Base-by-base conservation (phyloP, 371 early-diverging fungal species). In the Smittium culicis region DNA sequence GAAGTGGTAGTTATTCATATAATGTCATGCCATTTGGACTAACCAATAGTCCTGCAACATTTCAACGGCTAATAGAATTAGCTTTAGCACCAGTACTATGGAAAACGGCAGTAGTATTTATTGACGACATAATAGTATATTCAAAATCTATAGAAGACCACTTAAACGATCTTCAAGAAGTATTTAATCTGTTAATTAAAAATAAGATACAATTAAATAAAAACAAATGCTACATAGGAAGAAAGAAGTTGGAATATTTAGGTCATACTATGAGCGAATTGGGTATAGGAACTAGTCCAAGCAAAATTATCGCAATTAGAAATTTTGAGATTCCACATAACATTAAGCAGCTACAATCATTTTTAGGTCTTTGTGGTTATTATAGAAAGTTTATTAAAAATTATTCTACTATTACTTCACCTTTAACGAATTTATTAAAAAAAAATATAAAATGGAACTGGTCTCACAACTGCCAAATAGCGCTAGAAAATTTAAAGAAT, bases 341-440 rank as follows among this genome's bases (percentile, higher is more conserved):
- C 2, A 70, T 67, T 8, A 68, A 71, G 16, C 54, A 72, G 35
- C 56, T 69, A 14, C 66, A 67, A 55, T 64, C 66, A 20, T 75
- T 72, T 31, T 14, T 71, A 14, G 79, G 71, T 5, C 45, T 67
- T 17, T 61, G 70, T 2, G 71, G 71, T 8, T 75, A 69, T 56
- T 75, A 75, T 35, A 61, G 70, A 1, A 67, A 61, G 5, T 67
- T 70, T 54, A 70, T 76, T 11, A 69, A 72, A 3, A 35, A 69
- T 0, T 64, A 70, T 2, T 58, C 72, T 2, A 57, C 56, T 0
- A 0, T 76, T 0, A 64, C 71, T 16, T 70, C 69, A 0, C 76
- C 73, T 0, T 54, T 77, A 8, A 72, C 71, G 54, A 34, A n/a
- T 17, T 54, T 79, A 28, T 70, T 75, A 8, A 59, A 68, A 60